phyloP scores from a whole-genome alignment of 371 early-diverging fungal genomes.

The Syncephalastrum monosporum region DNA sequence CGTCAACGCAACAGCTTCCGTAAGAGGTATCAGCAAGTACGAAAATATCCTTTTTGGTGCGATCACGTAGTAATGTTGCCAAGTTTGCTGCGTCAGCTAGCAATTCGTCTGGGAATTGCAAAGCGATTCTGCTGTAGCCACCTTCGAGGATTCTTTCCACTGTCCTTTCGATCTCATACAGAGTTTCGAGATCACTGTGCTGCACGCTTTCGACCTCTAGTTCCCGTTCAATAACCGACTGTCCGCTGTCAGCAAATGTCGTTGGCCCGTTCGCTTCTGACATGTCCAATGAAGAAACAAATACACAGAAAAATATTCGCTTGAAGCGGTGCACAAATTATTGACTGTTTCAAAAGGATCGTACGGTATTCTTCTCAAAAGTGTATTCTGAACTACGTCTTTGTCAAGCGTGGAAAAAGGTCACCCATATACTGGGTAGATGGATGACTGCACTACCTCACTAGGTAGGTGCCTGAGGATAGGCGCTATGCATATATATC shows the following conservation, averaged over 20 bases:
- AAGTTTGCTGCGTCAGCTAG: slow-evolving; percentile 74
- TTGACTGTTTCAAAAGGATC: no score
- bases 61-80: slow-evolving; percentile 44
- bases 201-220: slow-evolving; percentile 46
- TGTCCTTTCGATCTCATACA: slow-evolving; percentile 74
- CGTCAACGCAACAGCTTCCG: slow-evolving; percentile 96
- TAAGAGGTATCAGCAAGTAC: slow-evolving; percentile 94
- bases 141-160: slow-evolving; percentile 47
- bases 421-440: no score
- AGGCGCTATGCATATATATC: no score
- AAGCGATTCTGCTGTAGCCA: slow-evolving; percentile 64
- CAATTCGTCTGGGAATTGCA: slow-evolving; percentile 93
- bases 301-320: background rate
- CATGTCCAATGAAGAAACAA: slow-evolving; percentile 14
- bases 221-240: slow-evolving; percentile 58
- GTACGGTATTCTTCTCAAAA: no score
- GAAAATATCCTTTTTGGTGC: slow-evolving; percentile 55
- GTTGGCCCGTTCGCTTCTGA: slow-evolving; percentile 52
- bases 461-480: no score
- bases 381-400: no score
- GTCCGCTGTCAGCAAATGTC: slow-evolving; percentile 67
- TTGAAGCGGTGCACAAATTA: no score
- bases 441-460: no score
- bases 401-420: no score
- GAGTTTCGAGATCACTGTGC: slow-evolving; percentile 37